Base-by-base conservation (phyloP, 306 rosid species). In the Prosopis cineraria region DNA sequence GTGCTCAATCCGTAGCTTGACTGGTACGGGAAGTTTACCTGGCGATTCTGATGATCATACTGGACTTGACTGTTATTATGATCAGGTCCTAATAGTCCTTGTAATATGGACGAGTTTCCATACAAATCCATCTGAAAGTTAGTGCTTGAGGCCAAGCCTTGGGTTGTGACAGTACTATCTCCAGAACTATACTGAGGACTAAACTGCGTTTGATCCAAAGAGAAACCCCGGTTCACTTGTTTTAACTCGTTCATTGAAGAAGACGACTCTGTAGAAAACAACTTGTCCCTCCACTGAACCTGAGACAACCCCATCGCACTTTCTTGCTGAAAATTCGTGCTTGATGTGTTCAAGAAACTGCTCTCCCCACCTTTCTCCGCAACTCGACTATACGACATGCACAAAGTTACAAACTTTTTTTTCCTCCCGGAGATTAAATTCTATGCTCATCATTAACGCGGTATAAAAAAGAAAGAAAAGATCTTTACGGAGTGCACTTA, bases 181-280 rank as follows among this genome's bases (percentile, higher is more conserved):
- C 88, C 88, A 44, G 93, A 85, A 80, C 91, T 91, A 73, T 90
- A 93, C 27, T 82, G 92, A 70, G 96, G 96, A 66, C 96, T 90
- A 56, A 89, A 93, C 73, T 91, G 90, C 0, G 84, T 68, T 70
- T 86, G 98, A 44, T 93, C 98, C 58, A 89, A 77, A 7, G 94
- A 87, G 56, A 93, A 89, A 37, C 94, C 93, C 22, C 93, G 80
- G 80, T 74, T 91, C 78, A 88, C 83, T 80, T 82, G 87, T 70
- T 83, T 85, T 52, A 82, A 83, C 40, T 88, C 89, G 22, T 52
- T 84, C 0, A 60, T 50, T 24, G 92, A 64, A 6, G 92, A 37
- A 37, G 70, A 65, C 0, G 70, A 73, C 7, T 87, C 97, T 0
- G 87, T 77, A 12, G 84, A 45, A 52, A 89, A 86, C 58, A 85